Evolutionary conservation across 129 eudicot genomes (phyloP).

Genomic region (Saposhnikovia divaricata): DNA sequence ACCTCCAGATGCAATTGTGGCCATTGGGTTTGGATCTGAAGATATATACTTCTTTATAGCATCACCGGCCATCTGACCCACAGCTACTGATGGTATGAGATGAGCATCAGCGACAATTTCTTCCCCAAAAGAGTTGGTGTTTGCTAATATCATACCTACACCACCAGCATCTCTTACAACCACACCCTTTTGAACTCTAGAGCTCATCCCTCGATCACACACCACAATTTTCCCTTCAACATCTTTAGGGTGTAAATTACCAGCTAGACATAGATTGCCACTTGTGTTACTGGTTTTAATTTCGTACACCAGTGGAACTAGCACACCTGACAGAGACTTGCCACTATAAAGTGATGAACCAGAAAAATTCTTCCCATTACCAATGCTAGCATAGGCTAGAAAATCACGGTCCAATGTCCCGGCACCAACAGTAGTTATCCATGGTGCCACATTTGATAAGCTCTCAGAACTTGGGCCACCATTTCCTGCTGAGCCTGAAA

Average conservation of each 20-base stretch:
- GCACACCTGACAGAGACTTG: conserved; percentile 22
- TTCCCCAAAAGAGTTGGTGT: conserved; percentile 54
- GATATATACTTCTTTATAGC: conserved; percentile 45
- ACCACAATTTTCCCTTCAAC: conserved; percentile 71
- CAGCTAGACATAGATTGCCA: conserved; percentile 45
- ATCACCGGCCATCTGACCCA: conserved; percentile 52
- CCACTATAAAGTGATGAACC: conserved; percentile 74
- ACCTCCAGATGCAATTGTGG: conserved; percentile 39
- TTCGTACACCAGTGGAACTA: conserved; percentile 49
- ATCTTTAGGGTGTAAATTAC: conserved; percentile 33
- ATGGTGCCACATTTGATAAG: conserved; percentile 65
- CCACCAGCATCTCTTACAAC: conserved; percentile 75
- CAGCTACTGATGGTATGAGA: conserved; percentile 49
- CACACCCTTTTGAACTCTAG: conserved; percentile 55
- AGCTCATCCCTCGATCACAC: conserved; percentile 57
- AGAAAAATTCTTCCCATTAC: conserved; percentile 45
- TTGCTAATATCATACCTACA: conserved; percentile 65
- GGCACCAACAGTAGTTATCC: conserved; percentile 84
- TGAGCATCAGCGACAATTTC: conserved; percentile 77
- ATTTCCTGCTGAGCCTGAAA: conserved; percentile 74
- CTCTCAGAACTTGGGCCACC: conserved; percentile 52
- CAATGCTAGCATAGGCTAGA: conserved; percentile 52
- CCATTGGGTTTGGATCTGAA: conserved; percentile 38
- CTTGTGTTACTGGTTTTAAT: conserved; percentile 30
- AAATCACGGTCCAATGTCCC: conserved; percentile 73